Percentiles rank a stretch among this genome's conserved stretches.
Conservation (phyloP, 2,329 filamentous ascomycete genomes). For the Botryosphaeria agaves region DNA sequence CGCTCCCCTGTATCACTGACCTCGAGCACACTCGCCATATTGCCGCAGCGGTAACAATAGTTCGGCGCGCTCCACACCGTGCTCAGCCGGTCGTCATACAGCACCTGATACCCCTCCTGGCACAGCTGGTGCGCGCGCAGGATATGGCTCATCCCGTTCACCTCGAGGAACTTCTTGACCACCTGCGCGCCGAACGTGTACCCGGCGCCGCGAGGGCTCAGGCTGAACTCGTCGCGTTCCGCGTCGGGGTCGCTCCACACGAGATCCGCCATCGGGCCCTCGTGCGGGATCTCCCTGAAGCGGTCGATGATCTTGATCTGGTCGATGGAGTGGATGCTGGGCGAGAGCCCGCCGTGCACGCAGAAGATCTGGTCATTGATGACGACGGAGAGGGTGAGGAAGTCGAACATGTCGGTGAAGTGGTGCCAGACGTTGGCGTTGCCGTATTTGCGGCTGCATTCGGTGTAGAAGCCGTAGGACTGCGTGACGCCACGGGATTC, state of each 20-base stretch:
- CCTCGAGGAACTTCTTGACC: conserved; percentile 92
- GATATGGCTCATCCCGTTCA: conserved; percentile 97
- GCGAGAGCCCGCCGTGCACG: conserved; percentile 64
- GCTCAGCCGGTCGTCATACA: conserved; percentile 86
- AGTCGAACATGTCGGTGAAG: conserved; percentile 99
- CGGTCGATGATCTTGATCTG: conserved; percentile 99
- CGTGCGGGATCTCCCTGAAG: conserved; percentile 95
- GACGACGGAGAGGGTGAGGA: conserved; percentile 86
- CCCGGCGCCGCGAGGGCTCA: conserved; percentile 82
- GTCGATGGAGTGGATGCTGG: conserved; percentile 88
- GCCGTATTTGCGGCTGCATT: conserved; percentile 94
- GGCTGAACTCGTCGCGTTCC: conserved; percentile 92
- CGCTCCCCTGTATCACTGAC: conserved; percentile 85
- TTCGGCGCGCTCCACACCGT: conserved; percentile 97
- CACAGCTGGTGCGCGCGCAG: conserved; percentile 95
- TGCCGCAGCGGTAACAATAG: conserved; percentile 58
- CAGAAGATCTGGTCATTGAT: conserved; percentile 99
- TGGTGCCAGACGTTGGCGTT: conserved; percentile 99
- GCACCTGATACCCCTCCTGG: conserved; percentile 92
- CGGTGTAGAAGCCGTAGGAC: conserved; percentile 97
- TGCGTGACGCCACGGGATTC: conserved; percentile 95
- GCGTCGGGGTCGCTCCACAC: conserved; percentile 97
- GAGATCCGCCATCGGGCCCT: conserved; percentile 97
- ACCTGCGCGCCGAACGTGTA: conserved; percentile 98
- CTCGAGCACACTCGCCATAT: conserved; percentile 92